Conservation (phyloP, 768 basidiomycete species). For the Boletus subparvulus region DNA sequence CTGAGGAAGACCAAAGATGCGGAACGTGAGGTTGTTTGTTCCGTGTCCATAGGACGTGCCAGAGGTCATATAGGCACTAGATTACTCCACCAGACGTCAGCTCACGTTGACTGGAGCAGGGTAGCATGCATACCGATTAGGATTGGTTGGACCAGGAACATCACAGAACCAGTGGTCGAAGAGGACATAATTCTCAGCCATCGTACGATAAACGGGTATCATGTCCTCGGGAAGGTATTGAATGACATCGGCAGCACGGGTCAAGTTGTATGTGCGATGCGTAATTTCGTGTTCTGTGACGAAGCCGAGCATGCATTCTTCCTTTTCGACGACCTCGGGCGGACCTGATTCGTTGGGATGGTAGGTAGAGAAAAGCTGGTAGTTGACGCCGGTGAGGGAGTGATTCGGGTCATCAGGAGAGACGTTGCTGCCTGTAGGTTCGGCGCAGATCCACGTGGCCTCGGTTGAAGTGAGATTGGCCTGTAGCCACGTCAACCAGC, state of each 20-base stretch:
- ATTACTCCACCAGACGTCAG: not conserved
- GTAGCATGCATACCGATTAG: conserved; percentile 18
- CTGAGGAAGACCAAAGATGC: conserved; percentile 22
- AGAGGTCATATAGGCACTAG: conserved; percentile 27
- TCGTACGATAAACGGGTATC: conserved; percentile 25
- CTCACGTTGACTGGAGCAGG: not conserved
- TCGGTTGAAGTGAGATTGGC: conserved; percentile 12
- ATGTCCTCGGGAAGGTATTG: conserved; percentile 21
- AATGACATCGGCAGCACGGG: conserved; percentile 20
- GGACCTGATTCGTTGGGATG: conserved; percentile 21
- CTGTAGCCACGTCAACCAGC: not conserved
- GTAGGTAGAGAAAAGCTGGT: conserved; percentile 21
- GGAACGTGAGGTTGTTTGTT: conserved; percentile 15
- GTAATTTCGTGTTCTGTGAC: conserved; percentile 21
- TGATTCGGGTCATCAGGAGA: conserved; percentile 29
- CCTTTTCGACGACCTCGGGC: not conserved
- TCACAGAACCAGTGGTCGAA: conserved; percentile 28
- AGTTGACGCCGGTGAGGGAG: conserved; percentile 23
- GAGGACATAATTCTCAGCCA: conserved; percentile 25
- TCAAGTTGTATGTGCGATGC: conserved; percentile 5
- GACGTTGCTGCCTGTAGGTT: conserved; percentile 14
- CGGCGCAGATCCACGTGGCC: conserved; percentile 18
- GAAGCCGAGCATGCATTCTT: conserved; percentile 24
- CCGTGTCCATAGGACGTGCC: conserved; percentile 28
- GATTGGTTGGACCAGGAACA: conserved; percentile 28